phyloP scores from a whole-genome alignment of 2,329 filamentous ascomycete species.

The Colletotrichum simmondsii region DNA sequence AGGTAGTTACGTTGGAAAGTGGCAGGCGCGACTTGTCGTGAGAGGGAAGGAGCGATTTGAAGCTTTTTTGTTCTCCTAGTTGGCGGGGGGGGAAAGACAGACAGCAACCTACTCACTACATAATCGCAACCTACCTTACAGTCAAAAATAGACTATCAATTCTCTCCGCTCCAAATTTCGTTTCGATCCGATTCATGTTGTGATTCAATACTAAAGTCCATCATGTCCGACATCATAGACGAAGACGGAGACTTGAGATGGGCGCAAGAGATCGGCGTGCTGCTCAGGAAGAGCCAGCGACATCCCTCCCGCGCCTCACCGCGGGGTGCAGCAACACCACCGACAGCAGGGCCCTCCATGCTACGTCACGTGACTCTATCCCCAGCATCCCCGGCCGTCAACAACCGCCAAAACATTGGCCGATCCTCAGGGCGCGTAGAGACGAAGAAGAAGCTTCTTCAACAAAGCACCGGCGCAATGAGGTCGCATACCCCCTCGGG shows the following conservation, averaged over 20 bases:
- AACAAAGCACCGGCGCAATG: slow-evolving; percentile 43
- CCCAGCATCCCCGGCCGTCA: slow-evolving; percentile 12
- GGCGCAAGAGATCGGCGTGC: neutral
- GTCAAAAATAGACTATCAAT: neutral
- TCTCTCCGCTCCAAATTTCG: neutral
- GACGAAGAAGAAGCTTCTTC: slow-evolving; percentile 19
- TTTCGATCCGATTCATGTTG: neutral
- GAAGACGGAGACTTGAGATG: neutral
- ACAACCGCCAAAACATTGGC: slow-evolving; percentile 28
- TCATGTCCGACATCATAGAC: neutral
- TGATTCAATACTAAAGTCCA: neutral
- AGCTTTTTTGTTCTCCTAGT: neutral
- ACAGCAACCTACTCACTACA: no score
- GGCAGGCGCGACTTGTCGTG: neutral
- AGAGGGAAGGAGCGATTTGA: neutral
- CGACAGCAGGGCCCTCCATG: neutral
- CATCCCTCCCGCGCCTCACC: neutral
- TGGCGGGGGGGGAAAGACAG: no score
- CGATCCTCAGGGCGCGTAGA: slow-evolving; percentile 25
- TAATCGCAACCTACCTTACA: neutral
- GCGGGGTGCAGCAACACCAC: neutral
- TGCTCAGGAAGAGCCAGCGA: neutral
- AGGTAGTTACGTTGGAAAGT: neutral
- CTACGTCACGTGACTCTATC: slow-evolving; percentile 13
- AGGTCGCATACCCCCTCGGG: slow-evolving; percentile 39